Percentiles rank a stretch among this genome's conserved stretches.
phyloP scores from a whole-genome alignment of 2,329 filamentous ascomycete species.

The Aspergillus nomiae region DNA sequence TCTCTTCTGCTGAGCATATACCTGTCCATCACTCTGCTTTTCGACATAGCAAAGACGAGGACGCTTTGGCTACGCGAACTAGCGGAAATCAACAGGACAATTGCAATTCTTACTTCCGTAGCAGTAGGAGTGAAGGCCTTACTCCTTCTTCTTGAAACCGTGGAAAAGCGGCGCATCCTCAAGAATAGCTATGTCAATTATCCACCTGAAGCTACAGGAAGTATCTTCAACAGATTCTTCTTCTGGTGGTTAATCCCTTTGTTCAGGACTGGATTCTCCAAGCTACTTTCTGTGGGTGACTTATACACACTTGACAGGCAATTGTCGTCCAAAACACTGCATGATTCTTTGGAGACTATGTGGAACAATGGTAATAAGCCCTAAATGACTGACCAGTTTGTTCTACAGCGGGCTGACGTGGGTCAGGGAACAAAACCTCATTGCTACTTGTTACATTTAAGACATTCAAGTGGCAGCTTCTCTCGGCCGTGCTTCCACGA shows the following conservation, averaged over 20 bases:
- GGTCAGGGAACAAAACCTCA: conserved; percentile 29
- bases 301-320: conserved; percentile 50
- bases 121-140: conserved; percentile 46
- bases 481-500: conserved; percentile 35
- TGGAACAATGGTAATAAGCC: conserved; percentile 42
- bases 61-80: conserved; percentile 44
- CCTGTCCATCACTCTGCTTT: conserved; percentile 47
- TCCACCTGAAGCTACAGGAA: conserved; percentile 55
- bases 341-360: conserved; percentile 37
- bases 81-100: conserved; percentile 31
- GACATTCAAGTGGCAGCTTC: conserved; percentile 36
- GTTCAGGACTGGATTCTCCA: conserved; percentile 52
- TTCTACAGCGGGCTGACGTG: conserved; percentile 14
- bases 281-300: conserved; percentile 46
- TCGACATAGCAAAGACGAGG: conserved; percentile 50
- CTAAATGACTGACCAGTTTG: background rate
- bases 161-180: conserved; percentile 48
- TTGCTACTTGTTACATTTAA: conserved; percentile 34
- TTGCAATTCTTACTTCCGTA: conserved; percentile 48
- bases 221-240: conserved; percentile 51
- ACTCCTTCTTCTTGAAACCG: conserved; percentile 48
- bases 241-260: conserved; percentile 60
- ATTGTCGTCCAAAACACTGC: conserved; percentile 44
- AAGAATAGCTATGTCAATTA: conserved; percentile 40
- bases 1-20: conserved; percentile 53